Percentiles rank a stretch among this genome's conserved stretches.
These are phyloP conservation scores for Colletotrichum sp. DNA, from an alignment of 2,329 filamentous ascomycete species.

Conservation along the genomic window DNA sequence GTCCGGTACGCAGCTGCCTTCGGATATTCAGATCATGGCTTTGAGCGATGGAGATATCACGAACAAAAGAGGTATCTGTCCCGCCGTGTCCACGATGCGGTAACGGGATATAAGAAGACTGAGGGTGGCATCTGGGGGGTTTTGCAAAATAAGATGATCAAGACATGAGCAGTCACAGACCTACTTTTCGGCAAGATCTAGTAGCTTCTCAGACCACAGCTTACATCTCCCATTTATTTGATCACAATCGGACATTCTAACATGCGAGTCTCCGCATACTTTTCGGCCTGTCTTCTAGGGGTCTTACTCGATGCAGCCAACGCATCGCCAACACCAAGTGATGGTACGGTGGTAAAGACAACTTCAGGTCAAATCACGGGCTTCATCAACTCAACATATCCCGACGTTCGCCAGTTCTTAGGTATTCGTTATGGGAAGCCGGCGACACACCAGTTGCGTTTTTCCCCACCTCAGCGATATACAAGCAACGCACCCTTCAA, in stretches of 20 bases:
- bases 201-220: not conserved
- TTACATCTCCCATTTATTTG: not conserved
- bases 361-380: not conserved
- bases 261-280: not conserved
- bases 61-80: not conserved
- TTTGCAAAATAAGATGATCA: not conserved
- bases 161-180: not conserved
- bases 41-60: not conserved
- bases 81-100: not conserved
- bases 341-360: not conserved
- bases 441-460: not conserved
- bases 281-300: not conserved
- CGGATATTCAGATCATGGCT: not conserved
- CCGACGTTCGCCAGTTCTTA: not conserved
- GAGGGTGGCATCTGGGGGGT: not conserved
- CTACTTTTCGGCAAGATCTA: not conserved
- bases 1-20: not conserved
- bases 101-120: not conserved
- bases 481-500: not conserved
- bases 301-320: not conserved
- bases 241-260: not conserved
- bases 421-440: not conserved
- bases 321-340: not conserved
- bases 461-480: not conserved
- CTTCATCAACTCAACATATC: not conserved